Percentiles rank a stretch among this genome's conserved stretches.
phyloP scores from a whole-genome alignment of 2,329 filamentous ascomycete species.

The Chrysoporthe cubensis region DNA sequence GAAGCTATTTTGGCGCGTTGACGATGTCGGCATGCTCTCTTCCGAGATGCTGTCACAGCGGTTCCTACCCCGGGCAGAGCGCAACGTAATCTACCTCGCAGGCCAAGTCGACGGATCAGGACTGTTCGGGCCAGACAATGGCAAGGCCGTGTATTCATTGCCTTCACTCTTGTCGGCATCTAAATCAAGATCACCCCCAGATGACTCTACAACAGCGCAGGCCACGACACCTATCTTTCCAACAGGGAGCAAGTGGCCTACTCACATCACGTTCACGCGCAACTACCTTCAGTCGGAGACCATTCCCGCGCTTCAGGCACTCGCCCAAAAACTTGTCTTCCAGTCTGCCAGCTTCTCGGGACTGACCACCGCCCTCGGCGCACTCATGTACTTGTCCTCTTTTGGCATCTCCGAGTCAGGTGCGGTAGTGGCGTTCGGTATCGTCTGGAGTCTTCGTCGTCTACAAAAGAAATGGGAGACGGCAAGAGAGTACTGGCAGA shows the following conservation, averaged over 20 bases:
- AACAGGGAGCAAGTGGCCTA: conserved; percentile 64
- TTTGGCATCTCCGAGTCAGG: conserved; percentile 64
- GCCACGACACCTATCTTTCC: conserved; percentile 18
- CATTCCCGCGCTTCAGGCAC: conserved; percentile 70
- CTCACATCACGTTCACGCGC: conserved; percentile 74
- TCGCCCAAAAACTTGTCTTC: conserved; percentile 75
- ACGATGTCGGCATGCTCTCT: conserved; percentile 85
- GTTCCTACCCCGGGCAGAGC: conserved; percentile 80
- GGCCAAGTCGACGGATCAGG: conserved; percentile 56
- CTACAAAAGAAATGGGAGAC: conserved; percentile 68
- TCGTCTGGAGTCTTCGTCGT: conserved; percentile 61
- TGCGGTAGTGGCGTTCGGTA: conserved; percentile 63
- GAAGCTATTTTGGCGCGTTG: conserved; percentile 93
- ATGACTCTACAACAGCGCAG: conserved; percentile 1
- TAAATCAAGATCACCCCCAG: neutral
- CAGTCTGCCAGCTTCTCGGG: conserved; percentile 76
- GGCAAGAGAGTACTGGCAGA: conserved; percentile 65
- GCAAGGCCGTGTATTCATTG: conserved; percentile 32
- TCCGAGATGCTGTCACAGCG: conserved; percentile 75
- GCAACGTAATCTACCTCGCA: conserved; percentile 79
- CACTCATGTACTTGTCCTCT: conserved; percentile 60
- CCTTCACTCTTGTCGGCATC: conserved; percentile 30
- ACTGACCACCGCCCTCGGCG: conserved; percentile 58
- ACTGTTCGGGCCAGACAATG: conserved; percentile 24
- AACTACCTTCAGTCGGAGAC: conserved; percentile 67